These are phyloP conservation scores for Platanthera guangdongensis DNA, from an alignment of 106 monocot genomes.

Conservation along the genomic window DNA sequence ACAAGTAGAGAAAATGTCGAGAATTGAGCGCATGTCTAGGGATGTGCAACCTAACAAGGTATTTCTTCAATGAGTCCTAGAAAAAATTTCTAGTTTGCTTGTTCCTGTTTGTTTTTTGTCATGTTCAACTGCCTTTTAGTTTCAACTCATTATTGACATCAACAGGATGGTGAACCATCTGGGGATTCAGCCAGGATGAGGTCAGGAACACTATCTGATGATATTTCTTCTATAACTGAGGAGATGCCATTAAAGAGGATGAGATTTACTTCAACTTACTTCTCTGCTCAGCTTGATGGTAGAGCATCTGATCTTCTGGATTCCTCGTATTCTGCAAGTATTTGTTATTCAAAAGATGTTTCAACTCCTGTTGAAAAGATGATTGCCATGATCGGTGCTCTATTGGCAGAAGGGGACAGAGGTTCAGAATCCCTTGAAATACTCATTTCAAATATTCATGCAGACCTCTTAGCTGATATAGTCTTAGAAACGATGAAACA, in stretches of 20 bases:
- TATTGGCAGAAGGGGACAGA: constrained; percentile 88
- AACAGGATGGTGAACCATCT: constrained; percentile 48
- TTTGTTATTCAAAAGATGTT: constrained; percentile 30
- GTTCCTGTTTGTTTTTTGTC: background rate
- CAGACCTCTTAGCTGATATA: constrained; percentile 88
- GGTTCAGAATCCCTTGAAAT: constrained; percentile 70
- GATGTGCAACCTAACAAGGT: constrained; percentile 62
- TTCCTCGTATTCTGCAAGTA: constrained; percentile 23
- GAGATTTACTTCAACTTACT: constrained; percentile 15
- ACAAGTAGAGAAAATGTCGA: constrained; percentile 76
- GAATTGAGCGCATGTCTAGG: constrained; percentile 47
- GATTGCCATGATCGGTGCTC: constrained; percentile 83
- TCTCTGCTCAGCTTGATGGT: constrained; percentile 21
- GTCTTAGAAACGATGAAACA: constrained; percentile 79
- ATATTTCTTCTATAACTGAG: constrained; percentile 21
- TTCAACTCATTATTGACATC: constrained; percentile 8
- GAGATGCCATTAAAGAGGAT: constrained; percentile 40
- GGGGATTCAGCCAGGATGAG: constrained; percentile 29
- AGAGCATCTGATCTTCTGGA: constrained; percentile 15
- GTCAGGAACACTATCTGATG: constrained; percentile 21
- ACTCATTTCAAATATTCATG: constrained; percentile 72
- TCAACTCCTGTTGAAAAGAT: constrained; percentile 73
- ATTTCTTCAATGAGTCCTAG: too few species aligned
- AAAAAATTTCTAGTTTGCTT: background rate
- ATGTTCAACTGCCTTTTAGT: background rate